Percentiles rank a stretch among this genome's conserved stretches.
These are phyloP conservation scores for Tylopilus intermedius DNA, from an alignment of 768 basidiomycete species.

Conservation along the genomic window DNA sequence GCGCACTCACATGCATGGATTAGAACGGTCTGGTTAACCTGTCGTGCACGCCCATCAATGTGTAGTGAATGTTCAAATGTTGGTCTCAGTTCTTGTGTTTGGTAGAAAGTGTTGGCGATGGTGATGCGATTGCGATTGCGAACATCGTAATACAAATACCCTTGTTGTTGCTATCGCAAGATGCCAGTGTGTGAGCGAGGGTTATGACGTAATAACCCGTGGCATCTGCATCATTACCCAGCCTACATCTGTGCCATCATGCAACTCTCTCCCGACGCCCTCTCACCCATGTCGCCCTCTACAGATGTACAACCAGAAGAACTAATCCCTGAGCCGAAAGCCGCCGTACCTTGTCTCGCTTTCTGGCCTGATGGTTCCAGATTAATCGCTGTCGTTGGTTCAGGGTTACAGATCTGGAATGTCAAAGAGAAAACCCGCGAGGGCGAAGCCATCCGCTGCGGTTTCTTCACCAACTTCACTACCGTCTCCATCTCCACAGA, in stretches of 20 bases:
- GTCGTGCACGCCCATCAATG: not conserved
- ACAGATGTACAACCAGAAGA: slow-evolving; percentile 9
- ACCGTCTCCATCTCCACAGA: slow-evolving; percentile 22
- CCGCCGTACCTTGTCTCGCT: slow-evolving; percentile 15
- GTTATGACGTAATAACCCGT: no score
- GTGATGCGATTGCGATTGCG: not conserved
- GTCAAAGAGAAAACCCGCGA: slow-evolving; percentile 17
- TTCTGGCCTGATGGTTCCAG: slow-evolving; percentile 25
- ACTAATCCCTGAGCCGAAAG: slow-evolving; percentile 18
- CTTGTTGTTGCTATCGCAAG: no score
- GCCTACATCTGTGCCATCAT: slow-evolving; percentile 4
- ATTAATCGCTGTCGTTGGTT: slow-evolving; percentile 24
- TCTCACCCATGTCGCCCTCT: slow-evolving; percentile 13
- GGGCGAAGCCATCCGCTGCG: slow-evolving; percentile 19
- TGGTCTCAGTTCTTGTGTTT: not conserved
- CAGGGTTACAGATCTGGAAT: slow-evolving; percentile 25
- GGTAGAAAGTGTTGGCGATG: not conserved
- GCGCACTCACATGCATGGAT: not conserved
- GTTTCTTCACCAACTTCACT: slow-evolving; percentile 26
- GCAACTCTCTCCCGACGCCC: slow-evolving; percentile 5
- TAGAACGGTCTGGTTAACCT: not conserved
- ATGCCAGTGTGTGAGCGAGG: no score
- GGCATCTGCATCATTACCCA: no score
- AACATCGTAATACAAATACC: not conserved
- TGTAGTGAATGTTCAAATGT: not conserved